These are phyloP conservation scores for Verbena officinalis DNA, from an alignment of 257 asterid species.

Conservation along the genomic window DNA sequence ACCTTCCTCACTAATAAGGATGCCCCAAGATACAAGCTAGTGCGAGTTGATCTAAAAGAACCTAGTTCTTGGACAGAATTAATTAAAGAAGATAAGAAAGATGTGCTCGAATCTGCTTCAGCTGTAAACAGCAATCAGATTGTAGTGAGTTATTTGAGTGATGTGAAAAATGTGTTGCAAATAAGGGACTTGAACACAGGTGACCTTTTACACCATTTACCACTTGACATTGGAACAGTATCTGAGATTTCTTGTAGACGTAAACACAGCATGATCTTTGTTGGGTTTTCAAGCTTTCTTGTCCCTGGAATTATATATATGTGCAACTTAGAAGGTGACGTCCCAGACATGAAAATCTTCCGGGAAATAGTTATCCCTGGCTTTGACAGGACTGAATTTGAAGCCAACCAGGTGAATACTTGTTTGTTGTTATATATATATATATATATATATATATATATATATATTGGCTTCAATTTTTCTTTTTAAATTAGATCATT, in stretches of 20 bases:
- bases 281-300: slow-evolving; percentile 84
- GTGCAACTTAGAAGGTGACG: slow-evolving; percentile 60
- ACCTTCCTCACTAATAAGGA: slow-evolving; percentile 84
- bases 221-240: slow-evolving; percentile 84
- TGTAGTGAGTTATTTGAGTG: slow-evolving; percentile 73
- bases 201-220: slow-evolving; percentile 60
- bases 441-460: no score
- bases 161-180: slow-evolving; percentile 89
- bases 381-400: slow-evolving; percentile 71
- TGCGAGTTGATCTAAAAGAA: slow-evolving; percentile 66
- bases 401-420: slow-evolving; percentile 70
- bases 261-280: slow-evolving; percentile 56
- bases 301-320: slow-evolving; percentile 78
- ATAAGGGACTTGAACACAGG: slow-evolving; percentile 83
- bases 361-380: slow-evolving; percentile 80
- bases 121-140: slow-evolving; percentile 70
- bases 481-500: not conserved
- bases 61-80: slow-evolving; percentile 78
- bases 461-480: no score
- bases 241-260: slow-evolving; percentile 71
- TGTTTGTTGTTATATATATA: not conserved
- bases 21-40: slow-evolving; percentile 90
- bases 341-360: slow-evolving; percentile 64
- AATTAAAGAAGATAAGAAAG: slow-evolving; percentile 64
- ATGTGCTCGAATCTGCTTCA: slow-evolving; percentile 89